phyloP scores from a whole-genome alignment of 169 alveolate species.

The Plasmodium malariae region DNA sequence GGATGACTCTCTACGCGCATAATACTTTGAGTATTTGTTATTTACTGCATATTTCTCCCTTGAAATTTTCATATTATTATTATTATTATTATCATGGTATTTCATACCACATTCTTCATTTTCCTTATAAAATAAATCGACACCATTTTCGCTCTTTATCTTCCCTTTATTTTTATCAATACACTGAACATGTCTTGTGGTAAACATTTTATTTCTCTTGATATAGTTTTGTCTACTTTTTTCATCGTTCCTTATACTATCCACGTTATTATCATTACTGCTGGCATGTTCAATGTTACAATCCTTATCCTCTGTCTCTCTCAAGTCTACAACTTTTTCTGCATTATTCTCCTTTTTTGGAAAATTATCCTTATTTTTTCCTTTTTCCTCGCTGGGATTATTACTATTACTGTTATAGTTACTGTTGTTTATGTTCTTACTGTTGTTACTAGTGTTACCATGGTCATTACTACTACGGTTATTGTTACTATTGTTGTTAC shows the following conservation, averaged over 20 bases:
- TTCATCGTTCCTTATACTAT: neutral
- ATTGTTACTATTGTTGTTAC: neutral
- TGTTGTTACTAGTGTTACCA: neutral
- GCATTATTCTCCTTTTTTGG: neutral
- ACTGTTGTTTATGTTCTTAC: too few relatives aligned
- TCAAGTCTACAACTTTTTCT: neutral
- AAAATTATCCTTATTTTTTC: neutral
- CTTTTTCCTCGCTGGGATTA: neutral
- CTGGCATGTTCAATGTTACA: neutral
- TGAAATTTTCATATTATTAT: slow-evolving; percentile 2
- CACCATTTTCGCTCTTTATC: neutral
- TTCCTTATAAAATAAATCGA: slow-evolving; percentile 2
- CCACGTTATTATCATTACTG: neutral
- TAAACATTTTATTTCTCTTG: neutral
- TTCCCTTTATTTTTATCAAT: slow-evolving; percentile 1
- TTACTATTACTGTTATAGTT: neutral
- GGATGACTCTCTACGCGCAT: neutral
- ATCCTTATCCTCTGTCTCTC: neutral
- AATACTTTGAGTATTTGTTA: neutral
- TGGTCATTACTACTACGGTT: neutral
- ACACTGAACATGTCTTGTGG: neutral
- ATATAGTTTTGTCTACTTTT: neutral
- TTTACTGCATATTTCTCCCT: slow-evolving; percentile 2
- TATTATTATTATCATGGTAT: slow-evolving; percentile 14
- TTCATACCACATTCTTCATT: neutral